Base-by-base conservation (phyloP, 495 filamentous ascomycete genomes). In the Hyaloscypha bicolor region DNA sequence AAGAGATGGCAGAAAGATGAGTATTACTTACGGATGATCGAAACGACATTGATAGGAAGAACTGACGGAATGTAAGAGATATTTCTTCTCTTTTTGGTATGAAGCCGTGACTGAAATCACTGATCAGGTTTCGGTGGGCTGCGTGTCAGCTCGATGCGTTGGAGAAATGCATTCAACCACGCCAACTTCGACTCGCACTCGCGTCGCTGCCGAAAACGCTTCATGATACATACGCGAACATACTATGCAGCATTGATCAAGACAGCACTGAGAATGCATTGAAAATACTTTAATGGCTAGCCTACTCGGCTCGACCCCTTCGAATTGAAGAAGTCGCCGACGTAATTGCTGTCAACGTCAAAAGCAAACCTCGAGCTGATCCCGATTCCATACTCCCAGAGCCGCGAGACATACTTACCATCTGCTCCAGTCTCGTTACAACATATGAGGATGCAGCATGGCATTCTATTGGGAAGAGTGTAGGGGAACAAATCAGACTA, bases 191-290 rank as follows among this genome's bases (percentile, higher is more conserved):
- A 56, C 55, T 69, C 21, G 64, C 71, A 8, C 66, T 80, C 9
- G 39, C 29, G 35, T 72, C 71, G 6, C 62, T 79, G 9, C 80
- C 80, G 5, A 66, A 61, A 51, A 76, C 73, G 3, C 67, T 81
- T n/a, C 68, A 78, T 39, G 77, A 77, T 58, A 82, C 76, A 14
- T 82, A 82, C 62, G 55, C 22, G 31, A 55, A 76, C 22, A 80
- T 82, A 2, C 57, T 80, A 39, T 8, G 22, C 0, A 65, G 48
- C 19, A 70, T 76, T 33, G 72, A 71, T 35, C 14, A 63, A 21
- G 19, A 59, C n/a, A 30, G 68, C 21, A 67, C 31, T 14, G 25
- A 74, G 29, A 12, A 69, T 25, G 72, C 73, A 19, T 69, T 61
- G 3, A 71, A 69, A 53, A 69, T 79, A 45, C 72, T 79, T 9